Evolutionary conservation across 306 rosid genomes (phyloP).

Genomic region (Amphicarpaea edgeworthii): DNA sequence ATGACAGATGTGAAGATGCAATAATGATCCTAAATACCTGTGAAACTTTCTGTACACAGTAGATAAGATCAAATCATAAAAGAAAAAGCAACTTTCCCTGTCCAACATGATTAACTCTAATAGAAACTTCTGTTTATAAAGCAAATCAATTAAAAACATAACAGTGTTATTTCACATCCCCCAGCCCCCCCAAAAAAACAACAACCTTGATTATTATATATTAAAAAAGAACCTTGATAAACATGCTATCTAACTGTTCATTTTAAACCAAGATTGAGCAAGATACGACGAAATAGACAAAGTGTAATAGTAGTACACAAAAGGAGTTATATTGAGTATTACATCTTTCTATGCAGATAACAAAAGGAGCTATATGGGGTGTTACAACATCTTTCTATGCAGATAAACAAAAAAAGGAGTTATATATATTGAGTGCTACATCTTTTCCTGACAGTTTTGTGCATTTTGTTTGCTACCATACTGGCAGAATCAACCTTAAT

Average conservation of each 20-base stretch:
- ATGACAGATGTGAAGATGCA: constrained; percentile 11
- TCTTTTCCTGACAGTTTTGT: constrained; percentile 8
- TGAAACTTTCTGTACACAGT: constrained; percentile 1
- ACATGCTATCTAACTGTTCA: background rate
- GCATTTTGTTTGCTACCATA: constrained; percentile 20
- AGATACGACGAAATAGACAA: constrained; percentile 4
- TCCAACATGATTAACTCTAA: constrained; percentile 11
- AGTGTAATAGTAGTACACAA: constrained; percentile 17
- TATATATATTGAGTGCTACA: background rate
- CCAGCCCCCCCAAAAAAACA: background rate
- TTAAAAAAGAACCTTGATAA: background rate
- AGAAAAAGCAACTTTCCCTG: constrained; percentile 25
- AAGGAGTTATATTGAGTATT: background rate
- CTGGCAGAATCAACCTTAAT: background rate
- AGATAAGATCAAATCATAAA: constrained; percentile 15
- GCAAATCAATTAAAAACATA: background rate
- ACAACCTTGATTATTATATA: too few species aligned
- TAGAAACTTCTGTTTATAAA: constrained; percentile 7
- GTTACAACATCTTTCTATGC: background rate
- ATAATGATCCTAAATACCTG: background rate
- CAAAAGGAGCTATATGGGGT: background rate
- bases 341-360: constrained; percentile 4
- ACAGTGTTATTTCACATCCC: background rate
- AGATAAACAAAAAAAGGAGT: background rate
- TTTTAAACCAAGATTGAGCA: background rate